A percentile compares a stretch with the other conserved stretches of the same genome.
Evolutionary conservation across 1,284 basidiomycete species (phyloP).

Genomic region (Puccinia horiana): DNA sequence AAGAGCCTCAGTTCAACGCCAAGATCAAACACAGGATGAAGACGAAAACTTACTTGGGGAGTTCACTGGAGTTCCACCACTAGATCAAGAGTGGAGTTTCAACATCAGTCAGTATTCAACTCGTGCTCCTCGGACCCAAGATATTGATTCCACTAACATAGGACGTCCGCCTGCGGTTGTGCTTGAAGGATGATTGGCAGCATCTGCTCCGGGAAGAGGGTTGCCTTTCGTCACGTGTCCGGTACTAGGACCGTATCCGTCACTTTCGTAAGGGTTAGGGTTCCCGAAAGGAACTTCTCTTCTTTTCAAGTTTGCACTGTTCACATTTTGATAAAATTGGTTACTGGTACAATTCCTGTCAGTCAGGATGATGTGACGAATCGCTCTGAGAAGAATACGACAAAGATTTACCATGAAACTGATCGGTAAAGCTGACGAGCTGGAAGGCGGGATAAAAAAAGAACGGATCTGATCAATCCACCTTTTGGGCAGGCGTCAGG

Average conservation of each 20-base stretch:
- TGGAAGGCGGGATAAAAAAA: background rate
- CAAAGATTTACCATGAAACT: background rate
- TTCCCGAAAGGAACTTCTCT: constrained; percentile 3
- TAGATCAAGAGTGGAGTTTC: background rate
- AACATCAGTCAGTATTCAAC: background rate
- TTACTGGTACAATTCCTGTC: background rate
- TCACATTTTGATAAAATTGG: constrained; percentile 3
- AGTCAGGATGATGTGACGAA: background rate
- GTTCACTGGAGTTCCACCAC: background rate
- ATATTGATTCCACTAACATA: background rate
- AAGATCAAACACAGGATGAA: background rate
- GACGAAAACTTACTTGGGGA: background rate
- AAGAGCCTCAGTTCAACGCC: background rate
- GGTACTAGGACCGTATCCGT: constrained; percentile 2
- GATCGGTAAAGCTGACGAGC: constrained; percentile 21
- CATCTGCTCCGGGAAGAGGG: too few relatives aligned
- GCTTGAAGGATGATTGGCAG: too few relatives aligned
- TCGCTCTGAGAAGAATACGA: background rate
- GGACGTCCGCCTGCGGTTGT: too few relatives aligned
- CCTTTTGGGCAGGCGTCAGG: too few relatives aligned
- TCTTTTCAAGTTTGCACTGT: constrained; percentile 10
- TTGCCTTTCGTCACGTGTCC: background rate
- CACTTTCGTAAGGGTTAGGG: background rate
- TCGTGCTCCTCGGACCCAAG: background rate
- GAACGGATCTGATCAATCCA: background rate